These are phyloP conservation scores for Crotalaria pallida DNA, from an alignment of 306 rosid genomes.

Conservation along the genomic window DNA sequence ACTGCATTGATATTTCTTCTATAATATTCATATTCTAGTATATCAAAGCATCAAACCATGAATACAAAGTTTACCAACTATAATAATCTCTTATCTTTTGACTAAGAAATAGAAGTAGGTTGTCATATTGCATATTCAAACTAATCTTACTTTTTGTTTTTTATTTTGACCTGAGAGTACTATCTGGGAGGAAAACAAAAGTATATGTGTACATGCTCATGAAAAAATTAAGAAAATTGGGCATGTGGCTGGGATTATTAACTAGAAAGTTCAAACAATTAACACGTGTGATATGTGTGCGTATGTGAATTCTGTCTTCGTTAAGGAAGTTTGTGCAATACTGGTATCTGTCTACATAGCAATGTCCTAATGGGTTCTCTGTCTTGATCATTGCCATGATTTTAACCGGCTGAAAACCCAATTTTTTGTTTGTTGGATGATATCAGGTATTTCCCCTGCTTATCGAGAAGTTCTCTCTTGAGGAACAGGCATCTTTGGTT, in stretches of 20 bases:
- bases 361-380: conserved; percentile 8
- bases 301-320: neutral
- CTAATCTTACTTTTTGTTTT: too few relatives aligned
- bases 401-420: neutral
- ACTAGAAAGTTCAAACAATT: conserved; percentile 13
- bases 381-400: neutral
- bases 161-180: too few relatives aligned
- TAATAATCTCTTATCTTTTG: too few relatives aligned
- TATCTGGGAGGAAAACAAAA: too few relatives aligned
- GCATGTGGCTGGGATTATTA: conserved; percentile 2
- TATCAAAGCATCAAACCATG: too few relatives aligned
- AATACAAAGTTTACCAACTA: too few relatives aligned
- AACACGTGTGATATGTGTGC: neutral
- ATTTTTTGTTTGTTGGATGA: conserved; percentile 19
- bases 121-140: too few relatives aligned
- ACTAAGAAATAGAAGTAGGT: too few relatives aligned
- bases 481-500: conserved; percentile 89
- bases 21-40: too few relatives aligned
- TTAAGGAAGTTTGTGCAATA: neutral
- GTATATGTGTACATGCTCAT: neutral
- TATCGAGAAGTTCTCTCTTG: conserved; percentile 79
- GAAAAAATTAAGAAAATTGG: conserved; percentile 4
- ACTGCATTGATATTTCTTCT: too few relatives aligned
- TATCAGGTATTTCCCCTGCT: conserved; percentile 92
- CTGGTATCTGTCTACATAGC: neutral